These are phyloP conservation scores for Phymatotrichopsis omnivora DNA, from an alignment of 2,329 filamentous ascomycete species.

Conservation along the genomic window DNA sequence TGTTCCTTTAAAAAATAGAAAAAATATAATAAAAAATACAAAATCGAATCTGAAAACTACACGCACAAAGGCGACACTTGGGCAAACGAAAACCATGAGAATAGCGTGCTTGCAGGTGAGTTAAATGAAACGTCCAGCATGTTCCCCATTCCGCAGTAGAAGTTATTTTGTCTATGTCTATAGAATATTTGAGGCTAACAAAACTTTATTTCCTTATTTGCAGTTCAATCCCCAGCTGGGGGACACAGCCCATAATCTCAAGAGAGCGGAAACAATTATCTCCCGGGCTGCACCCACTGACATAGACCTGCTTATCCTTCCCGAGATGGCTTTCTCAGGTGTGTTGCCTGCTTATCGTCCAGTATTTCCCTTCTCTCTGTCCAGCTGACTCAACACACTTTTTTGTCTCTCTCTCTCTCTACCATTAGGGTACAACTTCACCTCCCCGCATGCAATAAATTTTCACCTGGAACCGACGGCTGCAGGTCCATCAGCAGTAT, in stretches of 20 bases:
- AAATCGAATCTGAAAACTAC: too few relatives aligned
- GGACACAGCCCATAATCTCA: conserved; percentile 59
- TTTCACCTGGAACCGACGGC: conserved; percentile 58
- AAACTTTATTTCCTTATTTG: conserved; percentile 45
- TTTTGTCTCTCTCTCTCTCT: too few relatives aligned
- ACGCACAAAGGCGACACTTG: too few relatives aligned
- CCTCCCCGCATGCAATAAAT: conserved; percentile 54
- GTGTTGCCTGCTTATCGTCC: conserved; percentile 9
- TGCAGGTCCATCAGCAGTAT: conserved; percentile 57
- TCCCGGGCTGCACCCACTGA: conserved; percentile 42
- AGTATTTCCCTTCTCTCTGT: conserved; percentile 6
- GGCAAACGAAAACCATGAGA: conserved; percentile 28
- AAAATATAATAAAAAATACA: too few relatives aligned
- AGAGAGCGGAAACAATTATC: conserved; percentile 55
- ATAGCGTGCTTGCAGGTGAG: conserved; percentile 29
- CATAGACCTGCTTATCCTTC: conserved; percentile 63
- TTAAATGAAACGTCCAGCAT: conserved; percentile 5
- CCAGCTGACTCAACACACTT: conserved; percentile 26
- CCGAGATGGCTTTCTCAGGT: conserved; percentile 69
- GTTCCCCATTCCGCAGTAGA: conserved; percentile 5
- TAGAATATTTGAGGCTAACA: too few relatives aligned
- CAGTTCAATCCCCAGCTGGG: conserved; percentile 65
- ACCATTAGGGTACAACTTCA: conserved; percentile 62
- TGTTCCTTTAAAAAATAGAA: not conserved
- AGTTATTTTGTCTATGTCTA: conserved; percentile 1